Evolutionary conservation across 2,329 filamentous ascomycete species (phyloP), one percentile per base, ranked within the genome.

Genomic region (Clarireedia sp.): DNA sequence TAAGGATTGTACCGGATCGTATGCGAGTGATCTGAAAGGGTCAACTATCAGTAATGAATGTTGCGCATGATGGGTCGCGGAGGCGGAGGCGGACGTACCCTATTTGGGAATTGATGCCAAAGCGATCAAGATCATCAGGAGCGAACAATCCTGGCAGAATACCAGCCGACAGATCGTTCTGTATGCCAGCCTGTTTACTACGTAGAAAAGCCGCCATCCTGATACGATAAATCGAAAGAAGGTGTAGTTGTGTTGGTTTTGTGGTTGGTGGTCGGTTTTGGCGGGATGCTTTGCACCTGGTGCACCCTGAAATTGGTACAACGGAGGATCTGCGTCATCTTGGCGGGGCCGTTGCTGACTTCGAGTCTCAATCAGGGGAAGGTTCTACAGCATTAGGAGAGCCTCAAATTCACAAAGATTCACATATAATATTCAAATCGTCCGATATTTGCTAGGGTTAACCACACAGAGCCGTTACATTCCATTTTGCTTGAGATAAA

Each of bases 1-100:
- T 56, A 99, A 83, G 26, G 91, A 96, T 69, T 99, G 94, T 12
- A 96, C 80, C 1, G 94, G 91, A 63, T 97, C 91, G 74, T 95
- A 97, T 58, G 90, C 87, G 61, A 97, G 75, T 61, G 87, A 87
- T 65, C 89, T 90, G 65, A 52, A 56, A 57, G 41, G 45, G 49
- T 58, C 57, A 62, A 52, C 48, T 49, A 23, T 40, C 52, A 53
- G 37, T 46, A 41, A 41, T 59, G 55, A 36, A 41, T 36, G 14
- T 46, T 50, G 36, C 37, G 40, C 37, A 50, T 48, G 3, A 33
- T 26, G 43, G 16, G 8, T 19, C 19, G 14, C 10, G 33, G 24
- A 8, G 21, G 19, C 21, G 36, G 26, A 43, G n/a, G 21, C 7
- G 40, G 46, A 67, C 71, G 49, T 68, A 85, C 82, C 80, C 81